A percentile compares a stretch with the other conserved stretches of the same genome.
These are phyloP conservation scores for Rhizopogon roseolus DNA, from an alignment of 768 basidiomycete species.

Conservation along the genomic window DNA sequence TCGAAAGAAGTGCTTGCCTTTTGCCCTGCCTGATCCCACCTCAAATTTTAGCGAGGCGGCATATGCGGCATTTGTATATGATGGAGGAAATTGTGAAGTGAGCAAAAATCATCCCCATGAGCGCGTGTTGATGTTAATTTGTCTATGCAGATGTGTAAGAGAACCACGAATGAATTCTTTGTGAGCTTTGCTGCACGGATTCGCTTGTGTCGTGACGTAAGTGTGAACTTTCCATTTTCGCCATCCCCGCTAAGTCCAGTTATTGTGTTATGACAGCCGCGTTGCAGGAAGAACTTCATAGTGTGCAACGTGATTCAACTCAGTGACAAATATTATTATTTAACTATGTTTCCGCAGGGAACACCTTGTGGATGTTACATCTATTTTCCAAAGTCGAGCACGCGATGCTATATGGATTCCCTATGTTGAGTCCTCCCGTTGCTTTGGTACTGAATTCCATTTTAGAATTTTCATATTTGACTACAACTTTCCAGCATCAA, in stretches of 20 bases:
- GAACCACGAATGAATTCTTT: constrained; percentile 32
- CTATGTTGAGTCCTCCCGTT: constrained; percentile 13
- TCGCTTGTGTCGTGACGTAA: constrained; percentile 40
- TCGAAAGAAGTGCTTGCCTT: constrained; percentile 32
- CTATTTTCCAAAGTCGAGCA: not conserved
- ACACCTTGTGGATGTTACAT: constrained; percentile 4
- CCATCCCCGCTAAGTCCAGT: not conserved
- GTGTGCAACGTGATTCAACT: constrained; percentile 3
- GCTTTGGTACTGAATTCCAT: constrained; percentile 12
- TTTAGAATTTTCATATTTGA: not conserved
- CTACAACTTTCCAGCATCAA: not conserved
- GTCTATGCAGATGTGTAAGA: constrained; percentile 33
- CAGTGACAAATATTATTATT: not conserved
- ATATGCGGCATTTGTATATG: constrained; percentile 64
- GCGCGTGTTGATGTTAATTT: not conserved
- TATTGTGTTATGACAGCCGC: constrained; percentile 8
- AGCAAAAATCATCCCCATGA: constrained; percentile 6
- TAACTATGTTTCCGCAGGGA: constrained; percentile 6
- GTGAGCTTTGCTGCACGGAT: constrained; percentile 43
- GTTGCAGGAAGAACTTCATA: constrained; percentile 13
- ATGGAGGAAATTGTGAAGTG: constrained; percentile 53
- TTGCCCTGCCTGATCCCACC: constrained; percentile 37
- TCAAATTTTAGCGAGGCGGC: constrained; percentile 47
- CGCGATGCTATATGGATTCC: constrained; percentile 14
- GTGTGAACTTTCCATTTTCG: constrained; percentile 7